Percentiles rank a stretch among this genome's conserved stretches.
phyloP scores from a whole-genome alignment of 2,329 filamentous ascomycete genomes.

The Colletotrichum graminicola region DNA sequence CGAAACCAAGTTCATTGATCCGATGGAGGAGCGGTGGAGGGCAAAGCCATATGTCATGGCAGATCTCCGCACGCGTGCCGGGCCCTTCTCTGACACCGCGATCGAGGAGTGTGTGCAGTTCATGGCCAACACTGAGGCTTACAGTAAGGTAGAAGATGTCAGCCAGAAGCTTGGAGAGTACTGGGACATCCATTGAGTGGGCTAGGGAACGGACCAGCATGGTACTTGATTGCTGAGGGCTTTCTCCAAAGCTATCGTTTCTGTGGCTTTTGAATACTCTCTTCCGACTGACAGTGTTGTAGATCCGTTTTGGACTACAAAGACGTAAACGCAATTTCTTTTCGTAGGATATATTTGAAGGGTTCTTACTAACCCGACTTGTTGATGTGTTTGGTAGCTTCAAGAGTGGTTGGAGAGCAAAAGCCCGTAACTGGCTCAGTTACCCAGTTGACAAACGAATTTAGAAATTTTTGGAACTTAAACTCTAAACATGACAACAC shows the following conservation, averaged over 20 bases:
- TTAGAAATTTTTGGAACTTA: neutral
- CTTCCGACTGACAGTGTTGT: neutral
- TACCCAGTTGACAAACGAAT: neutral
- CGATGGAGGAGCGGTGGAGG: slow-evolving; percentile 30
- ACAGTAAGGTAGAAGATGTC: slow-evolving; percentile 23
- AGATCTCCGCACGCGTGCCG: slow-evolving; percentile 20
- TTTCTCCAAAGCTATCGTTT: neutral
- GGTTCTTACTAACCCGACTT: neutral
- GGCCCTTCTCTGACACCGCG: slow-evolving; percentile 16
- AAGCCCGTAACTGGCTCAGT: too few relatives aligned
- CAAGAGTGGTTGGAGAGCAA: neutral
- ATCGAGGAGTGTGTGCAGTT: slow-evolving; percentile 14
- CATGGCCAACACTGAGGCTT: slow-evolving; percentile 21
- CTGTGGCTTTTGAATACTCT: neutral
- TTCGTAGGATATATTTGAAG: neutral
- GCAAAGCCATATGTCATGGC: slow-evolving; percentile 23
- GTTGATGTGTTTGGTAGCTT: neutral
- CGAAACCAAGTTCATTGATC: slow-evolving; percentile 30
- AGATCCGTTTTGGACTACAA: neutral
- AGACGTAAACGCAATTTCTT: neutral
- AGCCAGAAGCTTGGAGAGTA: slow-evolving; percentile 21
- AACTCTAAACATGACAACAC: fast-evolving
- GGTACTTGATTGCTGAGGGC: neutral
- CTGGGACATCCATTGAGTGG: slow-evolving; percentile 8
- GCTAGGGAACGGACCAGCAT: neutral